Evolutionary conservation across 768 basidiomycete species (phyloP).

Genomic region (Suillus subalutaceus): DNA sequence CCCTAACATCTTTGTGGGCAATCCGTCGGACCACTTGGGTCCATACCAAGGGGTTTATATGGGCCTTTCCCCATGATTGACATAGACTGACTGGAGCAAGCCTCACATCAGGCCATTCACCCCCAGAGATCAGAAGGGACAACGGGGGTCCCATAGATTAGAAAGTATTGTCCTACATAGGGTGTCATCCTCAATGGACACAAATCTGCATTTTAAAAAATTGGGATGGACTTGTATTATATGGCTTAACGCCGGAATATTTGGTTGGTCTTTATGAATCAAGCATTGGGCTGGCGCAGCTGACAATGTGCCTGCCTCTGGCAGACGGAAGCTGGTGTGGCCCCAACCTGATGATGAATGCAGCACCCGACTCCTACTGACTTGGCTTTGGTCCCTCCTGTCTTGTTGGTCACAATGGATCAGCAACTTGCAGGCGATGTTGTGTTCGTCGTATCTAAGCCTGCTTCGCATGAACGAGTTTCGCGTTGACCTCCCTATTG

Average conservation of each 20-base stretch:
- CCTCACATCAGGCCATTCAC: background rate
- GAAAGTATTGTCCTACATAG: background rate
- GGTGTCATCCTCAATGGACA: background rate
- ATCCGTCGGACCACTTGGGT: conserved; percentile 60
- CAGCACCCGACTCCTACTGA: too few species aligned
- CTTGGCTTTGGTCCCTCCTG: too few species aligned
- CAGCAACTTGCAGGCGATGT: too few species aligned
- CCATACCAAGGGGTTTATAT: conserved; percentile 57
- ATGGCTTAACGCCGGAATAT: background rate
- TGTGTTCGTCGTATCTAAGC: too few species aligned
- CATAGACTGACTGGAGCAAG: background rate
- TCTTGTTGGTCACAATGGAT: too few species aligned
- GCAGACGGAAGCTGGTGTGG: too few species aligned
- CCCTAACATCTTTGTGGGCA: conserved; percentile 51
- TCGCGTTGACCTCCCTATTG: too few species aligned
- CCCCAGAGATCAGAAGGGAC: background rate
- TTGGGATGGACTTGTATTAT: background rate
- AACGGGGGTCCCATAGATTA: background rate
- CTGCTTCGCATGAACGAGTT: too few species aligned
- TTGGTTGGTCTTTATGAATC: background rate
- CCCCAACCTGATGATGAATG: too few species aligned
- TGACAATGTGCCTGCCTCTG: too few species aligned
- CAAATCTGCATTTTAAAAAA: too few species aligned
- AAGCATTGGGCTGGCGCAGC: background rate
- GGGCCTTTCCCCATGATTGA: conserved; percentile 42